Conservation (phyloP, 2,329 filamentous ascomycete genomes). For the Mycosphaerelloides madeirae region DNA sequence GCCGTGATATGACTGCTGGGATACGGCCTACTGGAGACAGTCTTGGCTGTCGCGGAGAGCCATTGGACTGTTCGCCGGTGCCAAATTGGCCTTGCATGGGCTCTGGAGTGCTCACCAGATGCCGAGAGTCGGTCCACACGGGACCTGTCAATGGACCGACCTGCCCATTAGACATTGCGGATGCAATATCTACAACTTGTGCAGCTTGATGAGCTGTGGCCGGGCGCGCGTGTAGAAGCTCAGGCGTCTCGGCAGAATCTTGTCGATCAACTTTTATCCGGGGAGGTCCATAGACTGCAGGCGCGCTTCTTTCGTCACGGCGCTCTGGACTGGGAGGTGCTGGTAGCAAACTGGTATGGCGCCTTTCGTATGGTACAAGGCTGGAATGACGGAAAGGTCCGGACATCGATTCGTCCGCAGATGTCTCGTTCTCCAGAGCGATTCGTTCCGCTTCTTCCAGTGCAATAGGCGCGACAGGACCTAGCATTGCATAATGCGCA, state of each 20-base stretch:
- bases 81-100: conserved; percentile 18
- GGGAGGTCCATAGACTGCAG: conserved; percentile 12
- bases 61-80: conserved; percentile 34
- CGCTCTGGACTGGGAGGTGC: conserved; percentile 17
- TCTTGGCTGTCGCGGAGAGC: conserved; percentile 35
- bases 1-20: conserved; percentile 69
- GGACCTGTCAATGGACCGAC: neutral
- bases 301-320: conserved; percentile 8
- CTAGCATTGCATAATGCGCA: conserved; percentile 56
- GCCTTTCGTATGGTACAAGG: conserved; percentile 24
- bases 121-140: too few species aligned
- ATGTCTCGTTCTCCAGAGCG: conserved; percentile 38
- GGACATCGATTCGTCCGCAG: conserved; percentile 17
- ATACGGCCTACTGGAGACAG: conserved; percentile 81
- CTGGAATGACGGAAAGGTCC: conserved; percentile 8
- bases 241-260: conserved; percentile 23
- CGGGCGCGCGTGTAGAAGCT: conserved; percentile 21
- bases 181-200: conserved; percentile 19
- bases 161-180: conserved; percentile 7
- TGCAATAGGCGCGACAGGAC: conserved; percentile 42
- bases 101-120: conserved; percentile 9
- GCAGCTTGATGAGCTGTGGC: conserved; percentile 18
- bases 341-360: conserved; percentile 26
- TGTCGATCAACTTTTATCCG: conserved; percentile 19
- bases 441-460: conserved; percentile 45